Percentiles rank a stretch among this genome's conserved stretches.
Evolutionary conservation across 2,329 filamentous ascomycete genomes (phyloP).

Genomic region (Trichophyton rubrum): DNA sequence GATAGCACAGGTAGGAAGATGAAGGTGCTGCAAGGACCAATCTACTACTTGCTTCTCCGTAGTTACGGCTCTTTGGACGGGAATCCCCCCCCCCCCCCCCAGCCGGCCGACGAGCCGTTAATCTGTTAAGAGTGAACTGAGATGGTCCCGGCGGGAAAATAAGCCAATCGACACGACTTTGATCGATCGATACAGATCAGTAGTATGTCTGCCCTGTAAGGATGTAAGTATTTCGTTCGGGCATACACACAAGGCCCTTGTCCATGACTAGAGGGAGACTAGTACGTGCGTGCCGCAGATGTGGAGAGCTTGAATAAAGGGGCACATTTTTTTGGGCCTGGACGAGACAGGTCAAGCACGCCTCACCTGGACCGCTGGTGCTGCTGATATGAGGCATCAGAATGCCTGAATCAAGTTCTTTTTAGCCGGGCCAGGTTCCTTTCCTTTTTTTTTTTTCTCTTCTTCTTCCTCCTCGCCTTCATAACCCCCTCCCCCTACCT

Average conservation of each 20-base stretch:
- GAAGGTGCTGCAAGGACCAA: neutral
- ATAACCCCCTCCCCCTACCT: neutral
- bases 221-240: too few species aligned
- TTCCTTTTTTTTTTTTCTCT: neutral
- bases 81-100: too few species aligned
- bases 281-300: neutral
- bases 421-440: neutral
- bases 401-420: neutral
- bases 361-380: conserved; percentile 8
- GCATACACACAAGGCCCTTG: neutral
- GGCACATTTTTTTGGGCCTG: neutral
- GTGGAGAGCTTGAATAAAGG: conserved; percentile 1
- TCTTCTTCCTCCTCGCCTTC: neutral
- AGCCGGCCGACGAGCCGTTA: neutral
- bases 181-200: too few species aligned
- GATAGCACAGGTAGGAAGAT: neutral
- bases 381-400: conserved; percentile 6
- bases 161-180: neutral
- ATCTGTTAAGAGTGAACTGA: too few species aligned
- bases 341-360: conserved; percentile 7
- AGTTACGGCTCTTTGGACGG: neutral
- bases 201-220: too few species aligned
- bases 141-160: neutral
- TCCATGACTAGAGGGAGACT: neutral
- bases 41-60: neutral